Base-by-base conservation (phyloP, 2,329 filamentous ascomycete species). In the Shiraia sp. region DNA sequence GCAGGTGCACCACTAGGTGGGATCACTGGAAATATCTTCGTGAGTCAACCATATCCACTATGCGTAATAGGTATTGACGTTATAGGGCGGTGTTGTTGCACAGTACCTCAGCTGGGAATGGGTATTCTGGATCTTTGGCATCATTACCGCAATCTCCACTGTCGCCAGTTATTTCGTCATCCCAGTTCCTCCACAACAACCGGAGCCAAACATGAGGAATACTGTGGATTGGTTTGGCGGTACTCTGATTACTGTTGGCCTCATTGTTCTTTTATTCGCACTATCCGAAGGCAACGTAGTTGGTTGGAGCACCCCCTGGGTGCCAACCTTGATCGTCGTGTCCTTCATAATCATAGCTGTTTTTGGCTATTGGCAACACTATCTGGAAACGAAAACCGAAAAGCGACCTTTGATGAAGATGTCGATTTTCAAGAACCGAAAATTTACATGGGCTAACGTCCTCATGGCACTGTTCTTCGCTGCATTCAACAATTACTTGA, bases 201-300 rank as follows among this genome's bases (percentile, higher is more conserved):
- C 59, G 24, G 47, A 58, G 7, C 51, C 55, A 50, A 44, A 61
- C 55, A 44, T 59, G 51, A 72, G 76, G 40, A 70, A 72, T 15
- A 72, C 76, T 0, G 75, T 87, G 2, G 85, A 88, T 65, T 88
- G 85, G 84, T 66, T 83, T 8, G 85, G 85, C 3, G 84, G 80
- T 0, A 72, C 75, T 0, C 71, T 87, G 28, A 76, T 88, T 49
- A 88, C 85, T 0, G 61, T 74, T 1, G 82, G 81, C 0, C 73
- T 87, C 3, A 67, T 88, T 7, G 76, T 81, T 0, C 73, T 88
- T 8, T 73, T 87, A 25, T 85, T 87, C 45, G 80, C 83, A 0
- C 71, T 88, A 19, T 86, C 85, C 0, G 79, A 88, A 58, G 85
- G 85, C 14, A 87, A 86, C 50, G 80, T 85, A 0, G 79, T 83